Percentiles rank a stretch among this genome's conserved stretches.
phyloP scores from a whole-genome alignment of 2,329 filamentous ascomycete genomes.

The Aspergillus pseudoviridinutans region DNA sequence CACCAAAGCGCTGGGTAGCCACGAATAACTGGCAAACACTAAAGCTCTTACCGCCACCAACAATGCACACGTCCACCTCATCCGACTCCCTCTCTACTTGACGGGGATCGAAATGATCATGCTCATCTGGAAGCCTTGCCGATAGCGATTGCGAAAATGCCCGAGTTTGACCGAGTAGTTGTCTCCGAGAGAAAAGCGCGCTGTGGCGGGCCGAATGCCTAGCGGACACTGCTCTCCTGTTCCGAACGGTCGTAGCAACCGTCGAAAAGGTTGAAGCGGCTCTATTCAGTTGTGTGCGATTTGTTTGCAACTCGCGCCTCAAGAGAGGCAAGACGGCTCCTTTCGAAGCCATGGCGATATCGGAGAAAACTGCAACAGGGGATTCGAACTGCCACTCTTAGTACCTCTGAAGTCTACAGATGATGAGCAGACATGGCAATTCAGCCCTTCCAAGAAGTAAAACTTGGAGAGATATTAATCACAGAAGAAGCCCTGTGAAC shows the following conservation, averaged over 20 bases:
- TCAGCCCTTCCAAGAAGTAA: neutral
- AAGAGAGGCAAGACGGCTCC: constrained; percentile 38
- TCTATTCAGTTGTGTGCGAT: constrained; percentile 26
- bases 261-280: constrained; percentile 20
- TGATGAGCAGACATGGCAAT: constrained; percentile 12
- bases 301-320: constrained; percentile 37
- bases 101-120: constrained; percentile 62
- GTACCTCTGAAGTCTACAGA: neutral
- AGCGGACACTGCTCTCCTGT: constrained; percentile 16
- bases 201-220: constrained; percentile 18
- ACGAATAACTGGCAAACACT: neutral
- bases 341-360: constrained; percentile 39
- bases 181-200: constrained; percentile 15
- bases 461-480: neutral
- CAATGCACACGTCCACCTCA: constrained; percentile 92
- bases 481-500: neutral
- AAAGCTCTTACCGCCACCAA: constrained; percentile 67
- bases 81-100: constrained; percentile 82
- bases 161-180: constrained; percentile 30
- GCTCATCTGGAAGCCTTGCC: constrained; percentile 41
- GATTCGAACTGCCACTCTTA: neutral
- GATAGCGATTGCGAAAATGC: constrained; percentile 44
- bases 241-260: constrained; percentile 17
- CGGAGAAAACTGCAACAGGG: neutral
- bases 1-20: neutral